Conservation (phyloP, 208 protist species). For the Leishmania arabica region DNA sequence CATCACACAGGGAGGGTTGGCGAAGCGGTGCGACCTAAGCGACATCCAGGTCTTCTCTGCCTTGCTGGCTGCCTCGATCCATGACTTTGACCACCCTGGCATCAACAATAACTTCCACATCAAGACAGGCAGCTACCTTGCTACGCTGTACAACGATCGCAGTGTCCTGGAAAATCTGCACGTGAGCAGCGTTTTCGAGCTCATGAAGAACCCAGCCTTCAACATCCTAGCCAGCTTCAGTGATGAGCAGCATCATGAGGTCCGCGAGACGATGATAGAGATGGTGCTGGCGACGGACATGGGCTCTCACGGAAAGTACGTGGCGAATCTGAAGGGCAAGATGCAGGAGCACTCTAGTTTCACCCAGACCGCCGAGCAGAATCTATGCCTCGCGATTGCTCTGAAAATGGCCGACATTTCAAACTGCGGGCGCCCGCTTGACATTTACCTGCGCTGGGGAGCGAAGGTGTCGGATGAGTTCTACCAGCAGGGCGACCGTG, state of each 20-base stretch:
- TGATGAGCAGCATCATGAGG: conserved; percentile 76
- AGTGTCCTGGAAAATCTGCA: conserved; percentile 97
- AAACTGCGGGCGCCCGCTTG: conserved; percentile 89
- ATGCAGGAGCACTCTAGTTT: conserved; percentile 69
- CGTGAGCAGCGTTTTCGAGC: conserved; percentile 87
- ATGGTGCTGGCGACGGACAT: conserved; percentile 97
- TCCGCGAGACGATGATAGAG: conserved; percentile 90
- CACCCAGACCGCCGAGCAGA: conserved; percentile 78
- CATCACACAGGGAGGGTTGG: conserved; percentile 70
- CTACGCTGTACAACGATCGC: conserved; percentile 95
- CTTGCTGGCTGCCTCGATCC: conserved; percentile 93
- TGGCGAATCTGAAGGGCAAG: conserved; percentile 68
- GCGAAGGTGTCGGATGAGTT: conserved; percentile 93
- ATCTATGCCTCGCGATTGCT: conserved; percentile 86
- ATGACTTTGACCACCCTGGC: conserved; percentile 98
- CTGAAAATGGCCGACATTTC: conserved; percentile 96
- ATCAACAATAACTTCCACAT: conserved; percentile 94
- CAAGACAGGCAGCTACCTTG: conserved; percentile 82
- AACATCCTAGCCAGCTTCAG: conserved; percentile 86
- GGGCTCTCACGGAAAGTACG: conserved; percentile 87
- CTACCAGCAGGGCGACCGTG: conserved; percentile 93
- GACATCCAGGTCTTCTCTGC: conserved; percentile 89
- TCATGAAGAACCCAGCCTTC: conserved; percentile 85
- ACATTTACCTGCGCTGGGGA: conserved; percentile 93
- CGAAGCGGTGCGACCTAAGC: conserved; percentile 68